Base-by-base conservation (phyloP, 345 rosid species). In the Bruguiera parviflora region DNA sequence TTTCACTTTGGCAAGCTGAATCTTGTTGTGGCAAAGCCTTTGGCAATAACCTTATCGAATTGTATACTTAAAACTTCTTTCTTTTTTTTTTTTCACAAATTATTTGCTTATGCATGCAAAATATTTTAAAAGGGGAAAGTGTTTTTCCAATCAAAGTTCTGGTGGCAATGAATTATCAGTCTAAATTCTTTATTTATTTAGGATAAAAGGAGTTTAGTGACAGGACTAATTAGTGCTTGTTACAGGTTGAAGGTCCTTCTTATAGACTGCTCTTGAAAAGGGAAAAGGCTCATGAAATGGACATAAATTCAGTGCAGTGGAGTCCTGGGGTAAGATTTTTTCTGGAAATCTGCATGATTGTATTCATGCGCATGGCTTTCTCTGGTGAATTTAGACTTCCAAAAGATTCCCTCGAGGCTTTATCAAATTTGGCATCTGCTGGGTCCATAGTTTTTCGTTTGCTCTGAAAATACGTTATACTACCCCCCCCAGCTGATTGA, bases 201-300 rank as follows among this genome's bases (percentile, higher is more conserved):
- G 59, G 29, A 31, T 39, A 59, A 49, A 33, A 63, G 11, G 13
- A 58, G 64, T 72, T 73, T 20, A 39, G 47, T 53, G 62, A 11
- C 46, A 46, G 19, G 29, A 10, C 47, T 29, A 8, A 9, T 15
- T 6, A 32, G 5, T 51, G 35, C 24, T 60, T 69, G 65, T 68
- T 47, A 29, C 85, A 94, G 97, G 85, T 80, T 80, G 85, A 77
- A 75, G 88, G 73, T 73, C 80, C 91, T 78, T 87, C 93, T n/a
- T 85, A 82, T 69, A 83, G 73, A 71, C 75, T 89, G 71, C 67
- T 88, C 64, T 75, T 86, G 77, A 92, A 82, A 82, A 87, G 84
- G 86, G 89, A 94, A 63, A 94, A 92, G 82, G 97, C 93, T 43
- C 97, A 92, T 75, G 89, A 88, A 39, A 87, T 87, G 92, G 99